These are phyloP conservation scores for Cercospora nicotianae DNA, from an alignment of 2,329 filamentous ascomycete species.

Conservation along the genomic window DNA sequence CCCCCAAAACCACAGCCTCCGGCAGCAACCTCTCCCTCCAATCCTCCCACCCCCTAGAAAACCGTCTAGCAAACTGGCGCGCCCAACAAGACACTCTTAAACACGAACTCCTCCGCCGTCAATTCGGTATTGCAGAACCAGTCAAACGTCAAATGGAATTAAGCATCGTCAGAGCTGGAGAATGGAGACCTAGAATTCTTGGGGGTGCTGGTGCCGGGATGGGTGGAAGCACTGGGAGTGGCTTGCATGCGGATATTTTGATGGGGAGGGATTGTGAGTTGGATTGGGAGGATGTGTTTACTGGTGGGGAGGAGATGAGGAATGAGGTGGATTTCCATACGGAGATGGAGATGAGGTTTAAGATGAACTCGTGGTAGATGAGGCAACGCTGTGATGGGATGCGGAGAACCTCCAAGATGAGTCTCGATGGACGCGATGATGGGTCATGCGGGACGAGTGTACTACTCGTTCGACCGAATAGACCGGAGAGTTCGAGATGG, in stretches of 20 bases:
- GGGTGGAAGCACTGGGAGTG: slow-evolving; percentile 40
- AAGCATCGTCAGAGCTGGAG: slow-evolving; percentile 76
- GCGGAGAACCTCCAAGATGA: background rate
- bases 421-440: background rate
- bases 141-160: slow-evolving; percentile 93
- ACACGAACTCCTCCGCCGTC: slow-evolving; percentile 82
- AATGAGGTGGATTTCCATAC: slow-evolving; percentile 72
- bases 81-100: slow-evolving; percentile 82
- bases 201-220: slow-evolving; percentile 43
- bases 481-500: background rate
- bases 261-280: slow-evolving; percentile 71
- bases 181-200: slow-evolving; percentile 74
- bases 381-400: too few relatives aligned
- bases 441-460: slow-evolving; percentile 3
- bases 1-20: slow-evolving; percentile 51
- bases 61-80: slow-evolving; percentile 86
- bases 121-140: slow-evolving; percentile 90
- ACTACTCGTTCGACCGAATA: background rate
- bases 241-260: slow-evolving; percentile 85
- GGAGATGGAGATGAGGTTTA: slow-evolving; percentile 90
- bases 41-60: slow-evolving; percentile 84
- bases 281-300: slow-evolving; percentile 92
- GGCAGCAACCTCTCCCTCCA: slow-evolving; percentile 52
- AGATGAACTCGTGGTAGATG: slow-evolving; percentile 61
- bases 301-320: slow-evolving; percentile 66